A percentile compares a stretch with the other conserved stretches of the same genome.
These are phyloP conservation scores for Yarrowia bubula DNA, from an alignment of 805 yeast species.

Conservation along the genomic window DNA sequence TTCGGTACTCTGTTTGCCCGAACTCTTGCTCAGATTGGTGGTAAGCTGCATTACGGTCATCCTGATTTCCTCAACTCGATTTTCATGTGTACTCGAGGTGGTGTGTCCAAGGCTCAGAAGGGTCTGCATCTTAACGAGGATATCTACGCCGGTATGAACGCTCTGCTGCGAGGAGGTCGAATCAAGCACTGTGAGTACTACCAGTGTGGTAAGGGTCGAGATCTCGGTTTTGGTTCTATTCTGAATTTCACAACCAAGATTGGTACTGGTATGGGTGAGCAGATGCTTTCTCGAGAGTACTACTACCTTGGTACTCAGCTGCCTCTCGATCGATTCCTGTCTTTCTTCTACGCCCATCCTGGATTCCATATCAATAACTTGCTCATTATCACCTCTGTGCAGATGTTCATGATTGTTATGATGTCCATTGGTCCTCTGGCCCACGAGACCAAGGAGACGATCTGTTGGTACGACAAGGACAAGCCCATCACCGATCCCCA, in stretches of 20 bases:
- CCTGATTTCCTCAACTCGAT: constrained; percentile 91
- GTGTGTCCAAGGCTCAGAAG: constrained; percentile 90
- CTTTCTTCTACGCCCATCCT: constrained; percentile 95
- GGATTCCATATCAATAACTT: constrained; percentile 93
- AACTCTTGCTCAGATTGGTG: constrained; percentile 90
- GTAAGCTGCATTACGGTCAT: constrained; percentile 92
- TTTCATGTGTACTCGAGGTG: constrained; percentile 94
- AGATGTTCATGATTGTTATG: constrained; percentile 75
- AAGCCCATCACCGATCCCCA: constrained; percentile 71
- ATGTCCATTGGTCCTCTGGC: constrained; percentile 76
- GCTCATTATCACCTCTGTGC: constrained; percentile 83
- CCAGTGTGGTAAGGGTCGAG: constrained; percentile 97
- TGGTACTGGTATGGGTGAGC: constrained; percentile 99
- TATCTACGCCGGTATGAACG: constrained; percentile 93
- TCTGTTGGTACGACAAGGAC: constrained; percentile 64
- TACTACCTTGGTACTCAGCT: constrained; percentile 85
- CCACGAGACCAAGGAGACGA: constrained; percentile 56
- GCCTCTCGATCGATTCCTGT: constrained; percentile 83
- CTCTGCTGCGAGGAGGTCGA: constrained; percentile 83
- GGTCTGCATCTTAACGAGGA: constrained; percentile 93
- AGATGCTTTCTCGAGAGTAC: constrained; percentile 85
- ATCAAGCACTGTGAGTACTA: constrained; percentile 94
- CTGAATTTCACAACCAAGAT: constrained; percentile 91
- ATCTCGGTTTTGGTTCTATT: constrained; percentile 88
- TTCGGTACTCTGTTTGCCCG: constrained; percentile 95